Conservation (phyloP, 257 asterid species). For the Nicotiana sylvestris region DNA sequence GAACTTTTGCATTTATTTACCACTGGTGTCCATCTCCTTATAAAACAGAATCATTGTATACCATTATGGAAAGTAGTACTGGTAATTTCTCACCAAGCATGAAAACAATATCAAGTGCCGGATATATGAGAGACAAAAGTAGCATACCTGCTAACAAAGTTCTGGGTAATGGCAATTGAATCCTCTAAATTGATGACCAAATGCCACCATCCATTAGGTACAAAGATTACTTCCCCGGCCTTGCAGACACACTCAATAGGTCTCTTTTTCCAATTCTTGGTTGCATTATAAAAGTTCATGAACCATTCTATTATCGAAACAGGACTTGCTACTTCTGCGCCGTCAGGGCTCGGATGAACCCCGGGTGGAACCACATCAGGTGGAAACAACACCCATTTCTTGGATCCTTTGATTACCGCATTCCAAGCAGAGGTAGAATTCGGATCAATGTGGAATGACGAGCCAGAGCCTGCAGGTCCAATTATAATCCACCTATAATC, state of each 20-base stretch:
- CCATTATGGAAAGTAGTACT: neutral
- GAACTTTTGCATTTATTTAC: neutral
- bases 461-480: conserved; percentile 96
- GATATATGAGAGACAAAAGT: conserved; percentile 8
- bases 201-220: conserved; percentile 99
- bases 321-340: conserved; percentile 95
- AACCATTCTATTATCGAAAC: conserved; percentile 97
- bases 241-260: conserved; percentile 88
- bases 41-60: neutral
- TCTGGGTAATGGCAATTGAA: conserved; percentile 94
- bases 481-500: conserved; percentile 91
- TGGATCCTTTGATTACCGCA: conserved; percentile 87
- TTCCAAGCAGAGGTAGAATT: conserved; percentile 99
- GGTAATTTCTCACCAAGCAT: neutral
- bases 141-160: conserved; percentile 85
- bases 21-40: neutral
- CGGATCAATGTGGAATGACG: conserved; percentile 98
- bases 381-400: conserved; percentile 93
- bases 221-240: conserved; percentile 92
- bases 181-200: conserved; percentile 90
- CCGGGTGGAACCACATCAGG: conserved; percentile 99
- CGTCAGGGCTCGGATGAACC: conserved; percentile 93
- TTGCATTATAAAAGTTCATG: conserved; percentile 81
- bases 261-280: conserved; percentile 61
- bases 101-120: neutral